phyloP scores from a whole-genome alignment of 2,329 filamentous ascomycete species.

The Phyllosticta citribraziliensis region DNA sequence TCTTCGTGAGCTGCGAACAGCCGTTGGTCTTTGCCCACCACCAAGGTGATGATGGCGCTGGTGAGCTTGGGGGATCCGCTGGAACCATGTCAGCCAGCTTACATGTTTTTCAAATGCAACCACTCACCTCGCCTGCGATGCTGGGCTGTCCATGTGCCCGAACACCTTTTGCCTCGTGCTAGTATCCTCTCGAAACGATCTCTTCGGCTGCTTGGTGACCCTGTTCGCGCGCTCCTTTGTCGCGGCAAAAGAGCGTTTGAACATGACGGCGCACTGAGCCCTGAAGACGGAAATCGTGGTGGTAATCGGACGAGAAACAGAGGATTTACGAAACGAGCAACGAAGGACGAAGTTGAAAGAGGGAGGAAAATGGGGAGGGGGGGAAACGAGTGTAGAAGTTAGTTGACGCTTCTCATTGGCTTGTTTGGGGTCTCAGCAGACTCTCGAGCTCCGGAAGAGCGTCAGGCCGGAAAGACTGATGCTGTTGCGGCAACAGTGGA shows the following conservation, averaged over 20 bases:
- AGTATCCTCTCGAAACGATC: constrained; percentile 63
- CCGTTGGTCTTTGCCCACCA: constrained; percentile 73
- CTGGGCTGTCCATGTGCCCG: constrained; percentile 61
- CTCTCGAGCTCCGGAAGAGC: neutral
- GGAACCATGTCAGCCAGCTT: neutral
- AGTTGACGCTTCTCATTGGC: constrained; percentile 9
- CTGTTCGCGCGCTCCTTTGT: constrained; percentile 79
- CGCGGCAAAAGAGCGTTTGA: constrained; percentile 75
- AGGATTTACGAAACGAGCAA: neutral
- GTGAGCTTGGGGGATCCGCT: constrained; percentile 42
- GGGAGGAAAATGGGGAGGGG: neutral
- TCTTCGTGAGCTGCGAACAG: constrained; percentile 95
- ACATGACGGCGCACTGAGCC: constrained; percentile 52
- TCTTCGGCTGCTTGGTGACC: constrained; percentile 68
- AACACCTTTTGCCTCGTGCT: constrained; percentile 68
- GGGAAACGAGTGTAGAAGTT: constrained; percentile 9
- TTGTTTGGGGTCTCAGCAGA: neutral
- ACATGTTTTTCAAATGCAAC: neutral
- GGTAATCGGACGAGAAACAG: neutral
- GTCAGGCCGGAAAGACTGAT: neutral
- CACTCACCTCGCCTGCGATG: constrained; percentile 37
- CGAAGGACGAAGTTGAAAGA: neutral
- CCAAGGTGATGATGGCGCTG: constrained; percentile 74
- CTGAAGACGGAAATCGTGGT: constrained; percentile 30
- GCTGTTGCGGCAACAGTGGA: neutral